Evolutionary conservation across 192 early-diverging fungal species (phyloP).

Genomic region (Umbelopsis ramanniana): DNA sequence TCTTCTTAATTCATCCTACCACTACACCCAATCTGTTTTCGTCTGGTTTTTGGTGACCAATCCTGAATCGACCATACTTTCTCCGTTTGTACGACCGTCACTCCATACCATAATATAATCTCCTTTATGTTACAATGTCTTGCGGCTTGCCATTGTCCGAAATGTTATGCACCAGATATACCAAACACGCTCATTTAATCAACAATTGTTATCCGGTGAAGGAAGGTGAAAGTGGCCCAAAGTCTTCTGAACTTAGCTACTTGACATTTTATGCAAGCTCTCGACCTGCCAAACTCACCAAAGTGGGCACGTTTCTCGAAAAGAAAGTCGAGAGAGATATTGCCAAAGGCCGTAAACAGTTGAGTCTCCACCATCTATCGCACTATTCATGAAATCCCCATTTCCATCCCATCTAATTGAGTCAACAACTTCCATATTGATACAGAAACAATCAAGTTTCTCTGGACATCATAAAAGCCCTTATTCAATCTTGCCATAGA

Average conservation of each 20-base stretch:
- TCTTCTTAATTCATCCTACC: neutral
- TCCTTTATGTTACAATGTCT: conserved; percentile 18
- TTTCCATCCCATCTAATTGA: neutral
- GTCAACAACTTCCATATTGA: conserved; percentile 3
- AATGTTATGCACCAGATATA: conserved; percentile 52
- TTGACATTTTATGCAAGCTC: conserved; percentile 87
- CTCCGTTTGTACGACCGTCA: conserved; percentile 21
- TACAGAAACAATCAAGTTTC: conserved; percentile 67
- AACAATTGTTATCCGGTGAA: conserved; percentile 73
- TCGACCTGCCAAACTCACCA: conserved; percentile 88
- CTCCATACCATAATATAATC: neutral
- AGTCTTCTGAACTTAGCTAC: conserved; percentile 81
- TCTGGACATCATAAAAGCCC: conserved; percentile 73
- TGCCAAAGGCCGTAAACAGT: conserved; percentile 61
- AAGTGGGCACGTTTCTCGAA: conserved; percentile 85
- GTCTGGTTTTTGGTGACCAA: conserved; percentile 9
- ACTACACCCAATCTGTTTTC: conserved; percentile 14
- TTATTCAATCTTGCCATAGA: conserved; percentile 71
- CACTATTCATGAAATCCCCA: too few species aligned
- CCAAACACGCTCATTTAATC: conserved; percentile 78
- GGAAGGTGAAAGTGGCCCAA: conserved; percentile 72
- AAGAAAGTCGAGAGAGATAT: conserved; percentile 70
- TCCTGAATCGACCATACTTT: conserved; percentile 18
- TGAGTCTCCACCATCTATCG: neutral
- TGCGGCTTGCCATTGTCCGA: conserved; percentile 6